Base-by-base conservation (phyloP, 2,329 filamentous ascomycete genomes). In the Apiospora phragmitis region DNA sequence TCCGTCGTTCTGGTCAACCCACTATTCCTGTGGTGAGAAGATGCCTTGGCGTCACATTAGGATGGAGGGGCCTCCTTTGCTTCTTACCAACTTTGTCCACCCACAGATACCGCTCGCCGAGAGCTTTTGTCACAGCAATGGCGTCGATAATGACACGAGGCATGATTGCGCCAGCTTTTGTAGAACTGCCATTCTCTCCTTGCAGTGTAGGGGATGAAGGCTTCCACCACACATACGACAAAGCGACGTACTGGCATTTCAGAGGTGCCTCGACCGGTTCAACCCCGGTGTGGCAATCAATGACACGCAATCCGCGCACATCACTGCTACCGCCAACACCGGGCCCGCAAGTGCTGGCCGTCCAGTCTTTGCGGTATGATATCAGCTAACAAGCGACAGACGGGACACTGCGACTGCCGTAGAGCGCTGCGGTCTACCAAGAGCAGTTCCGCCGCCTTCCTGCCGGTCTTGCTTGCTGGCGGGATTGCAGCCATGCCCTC, bases 41-140 rank as follows among this genome's bases (percentile, higher is more conserved):
- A 9, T 16, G 9, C 18, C 4, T 9, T 42, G 3, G n/a, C 4
- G 9, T 18, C 9, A 7, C 5, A 8, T 26, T 21, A 35, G n/a
- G 35, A 16, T 7, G 12, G 11, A 3, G 16, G 38, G 11, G 35
- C 6, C 14, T 29, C 21, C 32, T 26, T 11, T 45, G 41, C 12
- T 45, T 18, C 65, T 67, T 45, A 67, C 65, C 38, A 67, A n/a
- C 14, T 67, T 67, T n/a, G 41, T 67, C 65, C 24, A 67, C 65
- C 65, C 65, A 67, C 4, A 67, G 18, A 67, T 67, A 67, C 9
- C 41, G 38, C 65, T 45, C n/a, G 11, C 65, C 65, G 18, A 67
- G 65, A 2, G 41, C 1, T n/a, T 29, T 12, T 1, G 65, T 67
- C 12, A 45, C 38, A 2, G 14, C 26, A 12, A 67, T 67, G 41